phyloP scores from a whole-genome alignment of 305 asterid genomes.

The Fraxinus sp. region DNA sequence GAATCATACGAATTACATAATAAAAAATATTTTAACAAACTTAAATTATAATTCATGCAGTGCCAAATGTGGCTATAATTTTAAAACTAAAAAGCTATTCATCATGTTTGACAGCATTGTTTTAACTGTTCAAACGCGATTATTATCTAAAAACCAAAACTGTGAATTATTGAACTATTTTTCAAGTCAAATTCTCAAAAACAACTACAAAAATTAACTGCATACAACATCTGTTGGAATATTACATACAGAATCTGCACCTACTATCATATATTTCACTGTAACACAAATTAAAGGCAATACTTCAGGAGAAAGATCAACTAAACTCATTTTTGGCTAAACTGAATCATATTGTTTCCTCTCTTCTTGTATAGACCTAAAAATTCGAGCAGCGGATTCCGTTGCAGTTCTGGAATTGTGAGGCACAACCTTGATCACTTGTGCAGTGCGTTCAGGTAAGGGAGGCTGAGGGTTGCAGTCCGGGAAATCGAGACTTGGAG shows the following conservation, averaged over 20 bases:
- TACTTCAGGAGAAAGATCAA: neutral
- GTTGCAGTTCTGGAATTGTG: slow-evolving; percentile 66
- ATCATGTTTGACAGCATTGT: neutral
- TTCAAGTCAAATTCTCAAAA: neutral
- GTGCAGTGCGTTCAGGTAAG: slow-evolving; percentile 25
- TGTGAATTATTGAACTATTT: neutral
- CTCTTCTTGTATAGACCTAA: slow-evolving; percentile 78
- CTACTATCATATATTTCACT: neutral
- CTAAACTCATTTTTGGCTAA: slow-evolving; percentile 12
- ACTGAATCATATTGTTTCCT: slow-evolving; percentile 53
- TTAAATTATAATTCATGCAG: too few relatives aligned
- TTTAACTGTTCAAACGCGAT: neutral
- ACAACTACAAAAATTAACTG: slow-evolving; percentile 5
- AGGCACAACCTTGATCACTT: slow-evolving; percentile 58
- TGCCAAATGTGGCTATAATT: too few relatives aligned
- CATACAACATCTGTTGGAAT: slow-evolving; percentile 5
- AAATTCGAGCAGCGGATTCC: slow-evolving; percentile 79
- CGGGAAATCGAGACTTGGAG: slow-evolving; percentile 30
- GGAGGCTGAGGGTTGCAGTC: slow-evolving; percentile 16
- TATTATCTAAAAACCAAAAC: neutral
- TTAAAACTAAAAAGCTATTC: neutral
- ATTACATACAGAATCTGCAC: neutral
- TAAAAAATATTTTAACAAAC: too few relatives aligned
- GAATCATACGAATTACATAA: neutral
- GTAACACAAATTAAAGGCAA: neutral